Evolutionary conservation across 768 basidiomycete species (phyloP), one percentile per base, ranked within the genome.

Genomic region (Melanogaster broomeanus): DNA sequence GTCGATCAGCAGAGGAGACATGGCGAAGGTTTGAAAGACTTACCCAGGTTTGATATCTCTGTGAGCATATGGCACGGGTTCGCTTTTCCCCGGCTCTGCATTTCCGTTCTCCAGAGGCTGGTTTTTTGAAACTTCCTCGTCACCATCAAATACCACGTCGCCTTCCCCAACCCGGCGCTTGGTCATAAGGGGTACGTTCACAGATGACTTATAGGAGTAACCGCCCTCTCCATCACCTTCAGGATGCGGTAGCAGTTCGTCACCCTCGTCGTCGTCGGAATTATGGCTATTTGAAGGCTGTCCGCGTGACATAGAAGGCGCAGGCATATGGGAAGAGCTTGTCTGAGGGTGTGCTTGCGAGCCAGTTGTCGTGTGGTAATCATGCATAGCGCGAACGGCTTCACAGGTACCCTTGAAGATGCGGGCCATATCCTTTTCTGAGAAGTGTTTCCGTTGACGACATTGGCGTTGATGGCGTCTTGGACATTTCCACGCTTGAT

Each of bases 11-110:
- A 16, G 48, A 13, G 34, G 19, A 16, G 15, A 60, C 18, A 25
- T 35, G 13, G n/a, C 6, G 21, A 30, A 30, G 25, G 28, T 30
- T 38, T 45, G 15, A 24, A 31, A 52, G 18, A 74, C 88, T 59
- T 61, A 95, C 95, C 85, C 95, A 40, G 94, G 96, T 73, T 99
- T 99, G 61, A 98, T 75, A 72, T 99, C 97, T 49, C 97, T 78
- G 70, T 99, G 97, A 1, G 96, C 96, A 67, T 95, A 99, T 1
- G 97, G 94, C 8, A 93, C 80, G 25, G 87, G 67, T 57, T 87
- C 85, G 2, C 61, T 61, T 55, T 75, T 68, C 3, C 76, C 77
- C 4, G 73, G 60, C 11, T 59, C 66, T 18, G 61, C 66, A 22
- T 59, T 60, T 15, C 68, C 72, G 44, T 72, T 75, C 40, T 69